Conservation (phyloP, 192 early-diverging fungal species). For the Pilobolus umbonatus region DNA sequence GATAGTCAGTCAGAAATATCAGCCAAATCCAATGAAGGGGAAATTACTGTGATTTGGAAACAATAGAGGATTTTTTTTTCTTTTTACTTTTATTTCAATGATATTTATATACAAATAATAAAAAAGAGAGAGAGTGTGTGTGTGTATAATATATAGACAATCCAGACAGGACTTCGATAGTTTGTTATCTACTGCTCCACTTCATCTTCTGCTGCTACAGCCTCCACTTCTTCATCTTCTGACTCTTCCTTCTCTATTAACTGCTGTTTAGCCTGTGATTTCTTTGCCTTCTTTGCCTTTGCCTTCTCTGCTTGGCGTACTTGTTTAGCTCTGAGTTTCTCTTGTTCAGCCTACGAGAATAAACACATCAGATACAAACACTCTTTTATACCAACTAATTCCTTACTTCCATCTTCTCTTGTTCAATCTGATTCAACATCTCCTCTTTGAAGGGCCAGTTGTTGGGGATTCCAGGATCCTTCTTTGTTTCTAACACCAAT, state of each 20-base stretch:
- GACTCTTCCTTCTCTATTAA: background rate
- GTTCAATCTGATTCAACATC: constrained; percentile 40
- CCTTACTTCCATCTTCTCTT: constrained; percentile 32
- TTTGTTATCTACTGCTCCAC: too few relatives aligned
- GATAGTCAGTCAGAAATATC: too few relatives aligned
- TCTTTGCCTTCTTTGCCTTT: constrained; percentile 15
- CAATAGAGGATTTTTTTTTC: too few relatives aligned
- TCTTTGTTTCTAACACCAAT: constrained; percentile 31
- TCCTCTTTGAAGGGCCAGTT: constrained; percentile 47
- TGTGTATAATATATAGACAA: too few relatives aligned
- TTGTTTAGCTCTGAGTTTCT: constrained; percentile 16
- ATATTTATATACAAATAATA: too few relatives aligned
- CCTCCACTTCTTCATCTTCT: background rate
- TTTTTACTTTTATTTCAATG: too few relatives aligned
- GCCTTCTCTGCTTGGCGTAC: constrained; percentile 16
- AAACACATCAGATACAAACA: background rate
- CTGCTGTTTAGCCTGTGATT: background rate
- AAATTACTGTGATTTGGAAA: too few relatives aligned
- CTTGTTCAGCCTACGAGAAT: constrained; percentile 8
- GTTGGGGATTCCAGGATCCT: constrained; percentile 49
- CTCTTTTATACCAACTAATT: background rate
- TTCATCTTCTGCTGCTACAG: background rate
- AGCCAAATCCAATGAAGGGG: too few relatives aligned
- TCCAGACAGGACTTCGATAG: too few relatives aligned
- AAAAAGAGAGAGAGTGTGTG: too few relatives aligned